These are phyloP conservation scores for Clavispora asparagi DNA, from an alignment of 805 yeast species.

Conservation along the genomic window DNA sequence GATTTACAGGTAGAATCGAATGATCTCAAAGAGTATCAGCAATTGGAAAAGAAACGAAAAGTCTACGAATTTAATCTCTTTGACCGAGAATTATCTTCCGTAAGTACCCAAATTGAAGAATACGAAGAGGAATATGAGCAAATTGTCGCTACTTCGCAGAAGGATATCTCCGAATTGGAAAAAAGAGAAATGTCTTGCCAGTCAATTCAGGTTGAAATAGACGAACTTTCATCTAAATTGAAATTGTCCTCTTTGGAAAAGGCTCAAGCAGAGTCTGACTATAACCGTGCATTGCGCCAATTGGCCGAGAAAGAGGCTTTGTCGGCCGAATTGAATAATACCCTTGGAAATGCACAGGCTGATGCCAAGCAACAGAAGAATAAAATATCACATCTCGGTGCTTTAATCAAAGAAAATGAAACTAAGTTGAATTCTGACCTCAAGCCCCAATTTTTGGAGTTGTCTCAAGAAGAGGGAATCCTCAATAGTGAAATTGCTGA, in stretches of 20 bases:
- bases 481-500: slow-evolving; percentile 35
- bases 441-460: slow-evolving; percentile 37
- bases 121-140: slow-evolving; percentile 54
- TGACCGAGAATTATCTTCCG: slow-evolving; percentile 67
- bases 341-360: slow-evolving; percentile 25
- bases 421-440: slow-evolving; percentile 24
- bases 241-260: slow-evolving; percentile 54
- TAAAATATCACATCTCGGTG: slow-evolving; percentile 17
- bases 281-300: slow-evolving; percentile 42
- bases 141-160: slow-evolving; percentile 47
- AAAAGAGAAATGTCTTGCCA: slow-evolving; percentile 51
- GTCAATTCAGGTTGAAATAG: slow-evolving; percentile 42
- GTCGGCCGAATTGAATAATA: slow-evolving; percentile 37
- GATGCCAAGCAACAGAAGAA: slow-evolving; percentile 20
- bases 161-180: slow-evolving; percentile 51
- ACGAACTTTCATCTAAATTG: slow-evolving; percentile 41
- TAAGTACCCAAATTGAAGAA: slow-evolving; percentile 54
- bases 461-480: slow-evolving; percentile 36
- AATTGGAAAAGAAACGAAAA: slow-evolving; percentile 61
- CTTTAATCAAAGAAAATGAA: slow-evolving; percentile 20
- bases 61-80: slow-evolving; percentile 68
- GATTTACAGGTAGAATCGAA: slow-evolving; percentile 79
- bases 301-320: slow-evolving; percentile 48
- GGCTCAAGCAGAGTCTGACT: slow-evolving; percentile 46
- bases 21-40: slow-evolving; percentile 67